Percentiles rank a stretch among this genome's conserved stretches.
These are phyloP conservation scores for Crucihimalaya himalaica DNA, from an alignment of 345 rosid genomes.

Conservation along the genomic window DNA sequence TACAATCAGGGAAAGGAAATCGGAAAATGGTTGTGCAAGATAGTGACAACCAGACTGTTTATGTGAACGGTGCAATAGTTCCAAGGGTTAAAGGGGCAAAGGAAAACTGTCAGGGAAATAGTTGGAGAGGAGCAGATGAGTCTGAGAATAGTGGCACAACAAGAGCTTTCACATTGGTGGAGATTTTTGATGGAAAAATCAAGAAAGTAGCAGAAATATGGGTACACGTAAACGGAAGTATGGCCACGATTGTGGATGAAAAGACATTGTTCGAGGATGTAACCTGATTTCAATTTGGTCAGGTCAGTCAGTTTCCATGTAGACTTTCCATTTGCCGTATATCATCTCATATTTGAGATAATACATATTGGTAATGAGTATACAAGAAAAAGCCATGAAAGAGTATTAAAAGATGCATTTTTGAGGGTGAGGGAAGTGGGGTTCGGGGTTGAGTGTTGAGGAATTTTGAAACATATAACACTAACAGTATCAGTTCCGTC, in stretches of 20 bases:
- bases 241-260: constrained; percentile 54
- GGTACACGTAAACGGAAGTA: constrained; percentile 62
- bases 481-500: not conserved
- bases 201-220: constrained; percentile 67
- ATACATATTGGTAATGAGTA: not conserved
- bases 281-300: not conserved
- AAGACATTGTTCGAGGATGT: constrained; percentile 44
- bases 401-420: not conserved
- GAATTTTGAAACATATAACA: not conserved
- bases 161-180: constrained; percentile 71
- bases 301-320: not conserved
- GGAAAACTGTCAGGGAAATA: not conserved
- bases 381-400: not conserved
- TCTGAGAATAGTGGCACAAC: constrained; percentile 45
- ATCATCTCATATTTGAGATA: not conserved
- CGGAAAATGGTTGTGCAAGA: constrained; percentile 69
- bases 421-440: too few species aligned
- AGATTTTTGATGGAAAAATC: constrained; percentile 59
- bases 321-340: not conserved
- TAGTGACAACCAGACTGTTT: constrained; percentile 51
- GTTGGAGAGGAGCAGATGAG: constrained; percentile 11
- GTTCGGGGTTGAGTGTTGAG: not conserved
- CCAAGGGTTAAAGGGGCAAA: constrained; percentile 57
- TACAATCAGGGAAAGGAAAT: constrained; percentile 59
- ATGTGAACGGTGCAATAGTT: constrained; percentile 80